A percentile compares a stretch with the other conserved stretches of the same genome.
These are phyloP conservation scores for Mycosarcoma mackinlayi DNA, from an alignment of 1,284 basidiomycete genomes.

Conservation along the genomic window DNA sequence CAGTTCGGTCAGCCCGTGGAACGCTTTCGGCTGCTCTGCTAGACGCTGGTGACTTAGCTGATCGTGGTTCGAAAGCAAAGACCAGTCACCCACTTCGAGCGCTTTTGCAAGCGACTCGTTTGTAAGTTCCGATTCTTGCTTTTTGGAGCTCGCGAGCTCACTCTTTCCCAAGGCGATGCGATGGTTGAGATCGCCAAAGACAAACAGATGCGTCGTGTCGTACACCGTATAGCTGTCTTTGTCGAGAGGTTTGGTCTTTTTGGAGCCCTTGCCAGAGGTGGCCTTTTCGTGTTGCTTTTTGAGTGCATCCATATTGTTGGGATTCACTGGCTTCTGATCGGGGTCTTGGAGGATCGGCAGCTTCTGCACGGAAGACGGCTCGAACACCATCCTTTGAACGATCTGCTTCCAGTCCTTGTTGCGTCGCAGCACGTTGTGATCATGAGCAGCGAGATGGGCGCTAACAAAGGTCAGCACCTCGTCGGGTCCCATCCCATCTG, in stretches of 20 bases:
- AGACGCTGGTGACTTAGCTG: constrained; percentile 57
- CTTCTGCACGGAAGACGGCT: constrained; percentile 36
- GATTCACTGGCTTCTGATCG: constrained; percentile 11
- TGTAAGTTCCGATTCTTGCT: constrained; percentile 22
- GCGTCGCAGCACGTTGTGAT: constrained; percentile 77
- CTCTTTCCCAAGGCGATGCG: constrained; percentile 58
- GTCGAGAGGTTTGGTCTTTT: constrained; percentile 67
- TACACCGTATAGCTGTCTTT: constrained; percentile 58
- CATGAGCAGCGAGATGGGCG: constrained; percentile 88
- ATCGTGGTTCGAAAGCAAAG: constrained; percentile 56
- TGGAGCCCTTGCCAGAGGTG: constrained; percentile 75
- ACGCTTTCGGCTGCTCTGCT: constrained; percentile 39
- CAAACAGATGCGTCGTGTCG: constrained; percentile 66
- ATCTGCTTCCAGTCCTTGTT: constrained; percentile 83
- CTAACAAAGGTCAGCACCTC: constrained; percentile 81
- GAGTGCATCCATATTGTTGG: constrained; percentile 48
- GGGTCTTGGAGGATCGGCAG: constrained; percentile 48
- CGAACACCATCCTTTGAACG: constrained; percentile 82
- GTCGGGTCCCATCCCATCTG: constrained; percentile 28
- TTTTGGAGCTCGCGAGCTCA: constrained; percentile 22
- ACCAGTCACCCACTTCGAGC: constrained; percentile 53
- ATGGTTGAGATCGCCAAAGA: constrained; percentile 69
- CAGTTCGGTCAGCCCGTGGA: constrained; percentile 62
- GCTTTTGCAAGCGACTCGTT: constrained; percentile 37
- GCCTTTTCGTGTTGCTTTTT: constrained; percentile 67